Conservation (phyloP, 805 yeast genomes). For the Cyberlindnera bimundalis region DNA sequence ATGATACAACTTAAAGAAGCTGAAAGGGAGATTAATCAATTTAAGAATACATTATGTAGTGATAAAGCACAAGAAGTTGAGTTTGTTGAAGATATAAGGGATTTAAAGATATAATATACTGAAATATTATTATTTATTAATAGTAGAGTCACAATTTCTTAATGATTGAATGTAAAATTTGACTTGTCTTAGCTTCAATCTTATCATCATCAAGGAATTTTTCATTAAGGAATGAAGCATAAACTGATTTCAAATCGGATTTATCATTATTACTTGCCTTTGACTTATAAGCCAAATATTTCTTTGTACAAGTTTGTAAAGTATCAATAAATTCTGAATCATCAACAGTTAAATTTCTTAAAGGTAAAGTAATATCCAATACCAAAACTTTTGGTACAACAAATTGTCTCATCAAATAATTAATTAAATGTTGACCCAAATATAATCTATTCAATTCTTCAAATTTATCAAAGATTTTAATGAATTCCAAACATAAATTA, state of each 20-base stretch:
- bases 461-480: constrained; percentile 65
- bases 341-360: constrained; percentile 47
- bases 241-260: constrained; percentile 32
- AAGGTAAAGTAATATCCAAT: constrained; percentile 61
- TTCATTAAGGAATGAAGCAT: constrained; percentile 15
- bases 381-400: constrained; percentile 39
- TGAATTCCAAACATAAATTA: constrained; percentile 42
- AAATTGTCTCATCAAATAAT: constrained; percentile 43
- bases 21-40: constrained; percentile 16
- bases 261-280: constrained; percentile 35
- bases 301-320: constrained; percentile 68
- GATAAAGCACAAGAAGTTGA: background rate
- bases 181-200: constrained; percentile 19
- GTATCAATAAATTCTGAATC: constrained; percentile 49
- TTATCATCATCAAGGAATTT: constrained; percentile 34
- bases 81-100: constrained; percentile 3
- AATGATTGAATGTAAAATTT: constrained; percentile 24
- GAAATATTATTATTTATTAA: background rate
- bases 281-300: constrained; percentile 56
- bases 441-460: constrained; percentile 65
- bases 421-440: constrained; percentile 61
- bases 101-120: background rate
- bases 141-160: constrained; percentile 21
- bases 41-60: background rate
- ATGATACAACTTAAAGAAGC: constrained; percentile 23